A percentile compares a stretch with the other conserved stretches of the same genome.
phyloP scores from a whole-genome alignment of 805 yeast genomes.

The Deakozyma indianensis region DNA sequence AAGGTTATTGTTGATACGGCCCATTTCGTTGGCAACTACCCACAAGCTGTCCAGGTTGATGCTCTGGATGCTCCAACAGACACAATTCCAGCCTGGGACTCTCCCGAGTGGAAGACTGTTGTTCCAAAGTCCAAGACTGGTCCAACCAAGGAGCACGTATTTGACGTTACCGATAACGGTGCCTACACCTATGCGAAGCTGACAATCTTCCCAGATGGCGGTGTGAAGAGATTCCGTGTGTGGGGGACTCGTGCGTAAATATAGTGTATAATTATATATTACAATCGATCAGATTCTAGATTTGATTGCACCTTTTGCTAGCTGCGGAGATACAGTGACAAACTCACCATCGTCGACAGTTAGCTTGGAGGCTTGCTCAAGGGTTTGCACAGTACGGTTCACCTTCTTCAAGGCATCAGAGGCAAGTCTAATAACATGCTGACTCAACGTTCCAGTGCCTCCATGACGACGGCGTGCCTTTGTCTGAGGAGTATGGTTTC shows the following conservation, averaged over 20 bases:
- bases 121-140: slow-evolving; percentile 60
- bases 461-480: slow-evolving; percentile 1
- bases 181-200: slow-evolving; percentile 57
- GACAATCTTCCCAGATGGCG: slow-evolving; percentile 91
- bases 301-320: too few species aligned
- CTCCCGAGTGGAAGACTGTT: slow-evolving; percentile 43
- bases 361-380: not conserved
- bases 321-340: not conserved
- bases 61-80: slow-evolving; percentile 31
- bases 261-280: too few species aligned
- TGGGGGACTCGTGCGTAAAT: slow-evolving; percentile 35
- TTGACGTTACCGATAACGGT: slow-evolving; percentile 18
- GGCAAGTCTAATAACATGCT: not conserved
- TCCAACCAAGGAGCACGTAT: slow-evolving; percentile 73
- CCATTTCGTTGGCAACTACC: slow-evolving; percentile 88
- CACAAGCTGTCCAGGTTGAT: slow-evolving; percentile 62
- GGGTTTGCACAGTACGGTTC: not conserved
- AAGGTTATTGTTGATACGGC: slow-evolving; percentile 77
- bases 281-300: too few species aligned
- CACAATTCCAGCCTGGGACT: slow-evolving; percentile 25
- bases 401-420: not conserved
- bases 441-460: not conserved
- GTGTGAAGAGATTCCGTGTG: slow-evolving; percentile 81
- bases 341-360: not conserved
- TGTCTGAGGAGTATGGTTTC: slow-evolving; percentile 1